Conservation (phyloP, 345 rosid genomes). For the Euphorbia tirucalli region DNA sequence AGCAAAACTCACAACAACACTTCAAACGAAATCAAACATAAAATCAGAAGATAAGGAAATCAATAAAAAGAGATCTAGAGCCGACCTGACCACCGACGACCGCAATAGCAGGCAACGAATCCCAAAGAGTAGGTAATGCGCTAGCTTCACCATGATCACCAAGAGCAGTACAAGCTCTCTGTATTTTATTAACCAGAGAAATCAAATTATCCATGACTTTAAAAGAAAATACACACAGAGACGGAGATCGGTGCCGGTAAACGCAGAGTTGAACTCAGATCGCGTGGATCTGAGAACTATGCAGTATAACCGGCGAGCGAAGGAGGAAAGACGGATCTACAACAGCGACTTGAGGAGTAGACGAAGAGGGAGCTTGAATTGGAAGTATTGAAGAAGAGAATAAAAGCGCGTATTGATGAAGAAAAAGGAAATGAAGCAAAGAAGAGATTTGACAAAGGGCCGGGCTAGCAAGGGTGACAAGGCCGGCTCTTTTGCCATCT, state of each 20-base stretch:
- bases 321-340: not conserved
- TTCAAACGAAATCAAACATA: no score
- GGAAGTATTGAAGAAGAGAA: not conserved
- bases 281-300: constrained; percentile 6
- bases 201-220: constrained; percentile 82
- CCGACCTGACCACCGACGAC: constrained; percentile 99
- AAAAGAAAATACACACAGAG: not conserved
- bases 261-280: not conserved
- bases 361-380: not conserved
- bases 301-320: not conserved
- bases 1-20: not conserved
- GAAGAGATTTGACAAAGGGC: not conserved
- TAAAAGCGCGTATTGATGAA: not conserved
- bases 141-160: constrained; percentile 93
- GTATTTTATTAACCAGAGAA: constrained; percentile 89
- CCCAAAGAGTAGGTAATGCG: constrained; percentile 97
- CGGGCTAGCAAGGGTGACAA: not conserved
- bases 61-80: constrained; percentile 6
- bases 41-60: constrained; percentile 13
- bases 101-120: constrained; percentile 91
- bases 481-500: constrained; percentile 10
- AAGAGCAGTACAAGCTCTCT: constrained; percentile 99
- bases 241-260: constrained; percentile 4
- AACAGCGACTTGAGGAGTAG: not conserved
- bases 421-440: no score